A percentile compares a stretch with the other conserved stretches of the same genome.
These are phyloP conservation scores for Sclerotinia glacialis DNA, from an alignment of 2,329 filamentous ascomycete genomes.

Conservation along the genomic window DNA sequence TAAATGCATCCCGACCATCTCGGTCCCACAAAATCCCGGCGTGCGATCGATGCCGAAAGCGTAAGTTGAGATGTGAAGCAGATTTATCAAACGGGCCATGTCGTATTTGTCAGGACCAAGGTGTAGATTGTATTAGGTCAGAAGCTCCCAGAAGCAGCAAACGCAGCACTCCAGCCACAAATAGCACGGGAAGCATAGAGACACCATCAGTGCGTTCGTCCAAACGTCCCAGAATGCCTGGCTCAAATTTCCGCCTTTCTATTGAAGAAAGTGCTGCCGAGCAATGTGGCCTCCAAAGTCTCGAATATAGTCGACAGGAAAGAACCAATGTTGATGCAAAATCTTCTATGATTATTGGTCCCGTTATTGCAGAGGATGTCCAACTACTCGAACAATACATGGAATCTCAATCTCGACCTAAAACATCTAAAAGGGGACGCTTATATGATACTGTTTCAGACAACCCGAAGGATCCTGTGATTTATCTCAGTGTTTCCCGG, in stretches of 20 bases:
- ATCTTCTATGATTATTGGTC: slow-evolving; percentile 50
- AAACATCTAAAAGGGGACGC: slow-evolving; percentile 1
- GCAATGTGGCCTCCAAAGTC: not conserved
- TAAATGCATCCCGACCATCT: not conserved
- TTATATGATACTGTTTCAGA: slow-evolving; percentile 37
- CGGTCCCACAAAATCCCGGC: slow-evolving; percentile 5
- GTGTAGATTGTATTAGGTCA: not conserved
- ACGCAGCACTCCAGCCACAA: not conserved
- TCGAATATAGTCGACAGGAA: not conserved
- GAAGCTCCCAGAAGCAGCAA: not conserved
- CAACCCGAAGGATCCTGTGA: slow-evolving; percentile 47
- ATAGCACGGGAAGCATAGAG: not conserved
- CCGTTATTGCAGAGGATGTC: slow-evolving; percentile 57
- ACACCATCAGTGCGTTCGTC: not conserved
- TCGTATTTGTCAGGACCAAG: slow-evolving; percentile 1
- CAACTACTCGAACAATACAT: slow-evolving; percentile 60
- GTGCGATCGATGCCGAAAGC: slow-evolving; percentile 11
- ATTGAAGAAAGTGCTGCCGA: not conserved
- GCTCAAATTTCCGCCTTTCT: not conserved
- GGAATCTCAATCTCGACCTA: slow-evolving; percentile 41
- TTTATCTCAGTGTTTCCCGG: slow-evolving; percentile 35
- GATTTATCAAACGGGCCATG: not conserved
- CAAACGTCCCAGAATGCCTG: not conserved
- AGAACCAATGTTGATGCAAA: not conserved
- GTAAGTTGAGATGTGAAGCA: slow-evolving; percentile 11